Evolutionary conservation across 495 filamentous ascomycete genomes (phyloP), one percentile per base, ranked within the genome.

Genomic region (Aspergillus cavernicola): DNA sequence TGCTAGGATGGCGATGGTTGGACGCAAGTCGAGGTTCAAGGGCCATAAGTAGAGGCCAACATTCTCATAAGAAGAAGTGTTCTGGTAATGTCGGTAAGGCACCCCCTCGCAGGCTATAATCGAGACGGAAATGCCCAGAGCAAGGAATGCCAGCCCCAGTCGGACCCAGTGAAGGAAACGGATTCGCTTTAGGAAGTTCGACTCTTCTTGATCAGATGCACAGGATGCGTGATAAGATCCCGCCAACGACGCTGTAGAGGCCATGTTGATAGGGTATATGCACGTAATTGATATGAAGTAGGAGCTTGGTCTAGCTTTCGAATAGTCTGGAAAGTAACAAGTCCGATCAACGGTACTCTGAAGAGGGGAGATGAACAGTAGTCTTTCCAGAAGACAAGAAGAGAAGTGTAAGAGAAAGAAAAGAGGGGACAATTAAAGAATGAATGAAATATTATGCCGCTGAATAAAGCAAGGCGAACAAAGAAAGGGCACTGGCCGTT

Each of bases 31-130:
- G 36, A 80, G 61, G 42, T 77, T 73, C 49, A 70, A 42, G 7
- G 78, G 78, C 78, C 78, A 81, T 2, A 81, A 62, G 5, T 69
- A 71, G 9, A 81, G 66, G 37, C 73, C 65, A 33, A 68, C 59
- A 37, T 60, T 61, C 12, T 59, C 65, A 52, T 65, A 70, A 24
- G 64, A 37, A 20, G 62, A 62, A 2, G 77, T 79, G 19, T 37
- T 42, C 15, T 64, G 63, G 44, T 79, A 78, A 41, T 73, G 66
- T 1, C 59, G 66, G 20, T 76, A 58, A 24, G 75, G 69, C 4
- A 66, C 64, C 5, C 64, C 72, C 36, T 73, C 70, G 51, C 74
- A 77, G 16, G 60, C 67, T 15, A 79, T 66, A 42, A 74, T 53
- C 2, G 73, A 66, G 15, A 75, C 55, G 4, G 73, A 61, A n/a